These are phyloP conservation scores for Myxozyma kluyveri DNA, from an alignment of 805 yeast species.

Conservation along the genomic window DNA sequence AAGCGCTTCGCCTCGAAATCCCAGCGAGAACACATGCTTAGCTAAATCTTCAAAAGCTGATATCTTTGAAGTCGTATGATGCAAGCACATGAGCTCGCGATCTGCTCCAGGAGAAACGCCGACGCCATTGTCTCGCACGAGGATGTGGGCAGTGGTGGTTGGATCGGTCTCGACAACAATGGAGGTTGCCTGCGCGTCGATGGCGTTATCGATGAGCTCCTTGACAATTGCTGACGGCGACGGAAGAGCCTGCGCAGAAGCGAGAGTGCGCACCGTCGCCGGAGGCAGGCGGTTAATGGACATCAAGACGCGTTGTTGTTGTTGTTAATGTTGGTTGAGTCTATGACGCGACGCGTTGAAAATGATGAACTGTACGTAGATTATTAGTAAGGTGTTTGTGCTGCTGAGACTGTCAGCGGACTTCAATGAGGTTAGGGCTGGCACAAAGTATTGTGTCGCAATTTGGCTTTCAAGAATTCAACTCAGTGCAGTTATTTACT, in stretches of 20 bases:
- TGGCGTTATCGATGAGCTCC: constrained; percentile 31
- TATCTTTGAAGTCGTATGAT: constrained; percentile 79
- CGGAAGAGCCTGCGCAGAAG: constrained; percentile 18
- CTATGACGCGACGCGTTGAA: too few relatives aligned
- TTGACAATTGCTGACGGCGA: constrained; percentile 23
- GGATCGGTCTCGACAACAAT: constrained; percentile 23
- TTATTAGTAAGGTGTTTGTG: too few relatives aligned
- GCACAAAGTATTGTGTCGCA: too few relatives aligned
- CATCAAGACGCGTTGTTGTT: constrained; percentile 1
- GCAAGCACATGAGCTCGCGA: constrained; percentile 64
- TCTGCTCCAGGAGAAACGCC: constrained; percentile 64
- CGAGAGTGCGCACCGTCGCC: constrained; percentile 21
- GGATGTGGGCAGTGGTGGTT: constrained; percentile 17
- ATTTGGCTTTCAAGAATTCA: too few relatives aligned
- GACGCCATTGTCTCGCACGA: constrained; percentile 68
- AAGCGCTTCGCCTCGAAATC: constrained; percentile 84
- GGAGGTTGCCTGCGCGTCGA: constrained; percentile 31
- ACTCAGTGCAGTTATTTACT: too few relatives aligned
- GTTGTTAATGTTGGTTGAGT: too few relatives aligned
- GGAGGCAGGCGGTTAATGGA: constrained; percentile 15
- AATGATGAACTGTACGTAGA: too few relatives aligned
- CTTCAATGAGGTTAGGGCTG: too few relatives aligned
- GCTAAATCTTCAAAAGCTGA: constrained; percentile 62
- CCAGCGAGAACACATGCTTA: constrained; percentile 59
- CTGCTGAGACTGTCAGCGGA: too few relatives aligned